These are phyloP conservation scores for Zymoseptoria ardabiliae DNA, from an alignment of 2,329 filamentous ascomycete genomes.

Conservation along the genomic window DNA sequence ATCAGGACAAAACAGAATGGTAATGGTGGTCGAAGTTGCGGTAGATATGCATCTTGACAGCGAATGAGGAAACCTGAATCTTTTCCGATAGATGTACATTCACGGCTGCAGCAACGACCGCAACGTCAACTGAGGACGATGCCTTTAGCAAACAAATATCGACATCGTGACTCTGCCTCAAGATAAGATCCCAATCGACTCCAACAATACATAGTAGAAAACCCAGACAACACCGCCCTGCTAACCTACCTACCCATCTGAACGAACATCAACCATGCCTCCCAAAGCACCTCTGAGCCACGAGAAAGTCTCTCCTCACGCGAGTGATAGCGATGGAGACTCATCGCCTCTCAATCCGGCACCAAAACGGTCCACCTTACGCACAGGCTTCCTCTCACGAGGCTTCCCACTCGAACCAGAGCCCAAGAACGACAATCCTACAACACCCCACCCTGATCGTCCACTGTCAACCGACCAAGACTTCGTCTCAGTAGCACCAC, in stretches of 20 bases:
- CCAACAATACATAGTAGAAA: not conserved
- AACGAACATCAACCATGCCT: not conserved
- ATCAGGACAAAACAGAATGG: too few species aligned
- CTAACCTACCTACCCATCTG: not conserved
- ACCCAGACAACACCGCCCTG: not conserved
- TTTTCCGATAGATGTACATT: too few species aligned
- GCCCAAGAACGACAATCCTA: not conserved
- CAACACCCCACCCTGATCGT: not conserved
- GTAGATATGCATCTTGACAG: too few species aligned
- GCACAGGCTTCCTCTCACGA: not conserved
- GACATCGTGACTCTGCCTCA: too few species aligned
- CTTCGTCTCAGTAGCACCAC: not conserved
- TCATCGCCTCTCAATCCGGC: not conserved
- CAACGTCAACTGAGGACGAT: too few species aligned
- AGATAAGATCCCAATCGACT: too few species aligned
- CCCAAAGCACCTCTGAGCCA: not conserved
- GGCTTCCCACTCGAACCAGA: not conserved
- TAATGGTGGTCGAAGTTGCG: too few species aligned
- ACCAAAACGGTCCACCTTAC: not conserved
- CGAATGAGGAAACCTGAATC: too few species aligned
- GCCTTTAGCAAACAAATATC: too few species aligned
- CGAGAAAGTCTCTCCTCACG: not conserved
- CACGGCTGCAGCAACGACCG: too few species aligned
- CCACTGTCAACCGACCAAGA: not conserved
- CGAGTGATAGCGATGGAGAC: not conserved